Evolutionary conservation across 306 rosid species (phyloP), one percentile per base, ranked within the genome.

Genomic region (Trifolium pratense): DNA sequence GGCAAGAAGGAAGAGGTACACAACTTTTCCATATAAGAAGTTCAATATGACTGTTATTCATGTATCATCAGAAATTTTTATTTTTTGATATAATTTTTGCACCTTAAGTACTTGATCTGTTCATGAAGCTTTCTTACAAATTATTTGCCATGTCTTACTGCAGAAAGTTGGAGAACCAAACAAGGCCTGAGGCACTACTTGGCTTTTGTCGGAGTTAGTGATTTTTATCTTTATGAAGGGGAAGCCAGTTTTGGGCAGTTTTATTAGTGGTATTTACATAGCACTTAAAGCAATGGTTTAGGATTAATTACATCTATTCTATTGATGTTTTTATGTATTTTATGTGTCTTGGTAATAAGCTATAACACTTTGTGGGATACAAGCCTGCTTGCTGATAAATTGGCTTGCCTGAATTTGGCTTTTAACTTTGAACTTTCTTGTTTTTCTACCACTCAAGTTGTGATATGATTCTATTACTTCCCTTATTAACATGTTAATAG

Each of bases 1-100:
- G 87, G 81, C 83, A 86, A 84, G 71, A 84, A 86, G 68, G 86
- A 82, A 74, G 90, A 86, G 93, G 93, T 86, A 81, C 52, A 3
- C 40, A 60, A 17, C 71, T 60, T 48, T 56, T 18, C 61, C 32
- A 31, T 29, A 29, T 4, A 4, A 29, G 32, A 29, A 29, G 32
- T 29, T 29, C 5, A 4, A 29, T 29, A 29, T 29, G 32, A 4
- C 4, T 7, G 39, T 37, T 32, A 62, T 70, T 39, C 26, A 11
- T 56, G 7, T 57, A 51, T 55, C 37, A 68, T 68, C 43, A 23
- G 20, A 42, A 75, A 49, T 13, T 63, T 46, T 2, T 34, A n/a
- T 11, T 36, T 67, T 68, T n/a, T 25, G 25, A 18, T 52, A 9
- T 29, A 15, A 60, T 49, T 63, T 73, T 14, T 36, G 78, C 49